A percentile compares a stretch with the other conserved stretches of the same genome.
phyloP scores from a whole-genome alignment of 139 green algal genomes.

The Chlorella vulgaris region DNA sequence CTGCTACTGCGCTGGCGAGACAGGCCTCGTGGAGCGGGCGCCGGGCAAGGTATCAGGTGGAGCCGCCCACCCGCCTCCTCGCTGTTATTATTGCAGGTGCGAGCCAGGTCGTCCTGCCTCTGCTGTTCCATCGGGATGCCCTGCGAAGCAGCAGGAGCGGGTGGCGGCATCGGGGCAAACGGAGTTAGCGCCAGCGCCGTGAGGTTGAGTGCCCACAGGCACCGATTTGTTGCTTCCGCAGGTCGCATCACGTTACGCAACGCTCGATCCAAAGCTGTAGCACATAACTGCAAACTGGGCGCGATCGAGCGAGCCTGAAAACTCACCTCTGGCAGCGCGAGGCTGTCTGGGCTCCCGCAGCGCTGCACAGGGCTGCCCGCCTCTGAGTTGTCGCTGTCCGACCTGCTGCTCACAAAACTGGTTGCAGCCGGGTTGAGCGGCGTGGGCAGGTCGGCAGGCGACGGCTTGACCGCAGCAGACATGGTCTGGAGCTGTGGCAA shows the following conservation, averaged over 20 bases:
- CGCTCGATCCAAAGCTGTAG: too few species aligned
- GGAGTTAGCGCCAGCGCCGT: too few species aligned
- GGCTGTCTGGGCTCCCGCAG: conserved; percentile 12
- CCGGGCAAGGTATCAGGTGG: not conserved
- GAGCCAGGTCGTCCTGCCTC: not conserved
- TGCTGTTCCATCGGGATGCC: not conserved
- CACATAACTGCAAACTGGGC: too few species aligned
- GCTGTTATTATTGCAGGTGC: too few species aligned
- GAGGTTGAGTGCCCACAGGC: too few species aligned
- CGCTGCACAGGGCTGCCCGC: conserved; percentile 5
- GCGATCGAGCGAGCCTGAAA: too few species aligned
- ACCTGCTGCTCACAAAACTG: conserved; percentile 7
- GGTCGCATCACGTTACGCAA: too few species aligned
- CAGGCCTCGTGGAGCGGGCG: not conserved
- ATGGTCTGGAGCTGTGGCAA: too few species aligned
- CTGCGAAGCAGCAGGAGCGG: not conserved
- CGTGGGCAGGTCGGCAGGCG: not conserved
- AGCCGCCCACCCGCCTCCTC: not conserved
- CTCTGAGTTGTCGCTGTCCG: not conserved
- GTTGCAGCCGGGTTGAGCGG: conserved; percentile 9
- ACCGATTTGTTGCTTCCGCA: too few species aligned
- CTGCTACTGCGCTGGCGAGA: conserved; percentile 7
- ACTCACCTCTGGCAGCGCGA: not conserved
- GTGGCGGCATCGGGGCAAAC: not conserved
- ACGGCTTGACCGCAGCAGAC: not conserved